A percentile compares a stretch with the other conserved stretches of the same genome.
Evolutionary conservation across 2,329 filamentous ascomycete genomes (phyloP).

Genomic region (Penicillium sp.): DNA sequence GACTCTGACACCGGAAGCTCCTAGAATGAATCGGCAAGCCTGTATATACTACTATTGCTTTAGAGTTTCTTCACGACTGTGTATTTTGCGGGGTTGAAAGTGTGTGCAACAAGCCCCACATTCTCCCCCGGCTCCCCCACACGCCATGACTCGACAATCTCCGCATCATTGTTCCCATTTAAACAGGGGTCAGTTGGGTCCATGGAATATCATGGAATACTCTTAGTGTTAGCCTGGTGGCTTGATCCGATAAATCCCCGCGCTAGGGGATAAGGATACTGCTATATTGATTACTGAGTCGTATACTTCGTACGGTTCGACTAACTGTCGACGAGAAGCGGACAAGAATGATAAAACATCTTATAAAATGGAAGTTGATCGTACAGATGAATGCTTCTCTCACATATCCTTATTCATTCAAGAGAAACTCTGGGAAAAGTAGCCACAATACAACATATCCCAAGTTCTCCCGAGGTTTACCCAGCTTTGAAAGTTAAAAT

Average conservation of each 20-base stretch:
- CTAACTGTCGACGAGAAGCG: not conserved
- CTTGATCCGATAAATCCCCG: conserved; percentile 12
- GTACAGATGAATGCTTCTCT: too few relatives aligned
- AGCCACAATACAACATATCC: too few relatives aligned
- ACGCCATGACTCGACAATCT: too few relatives aligned
- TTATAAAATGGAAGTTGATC: too few relatives aligned
- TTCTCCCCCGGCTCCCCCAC: conserved; percentile 1
- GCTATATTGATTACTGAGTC: not conserved
- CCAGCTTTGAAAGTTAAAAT: not conserved
- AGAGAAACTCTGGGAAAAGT: too few relatives aligned
- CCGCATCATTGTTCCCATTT: not conserved
- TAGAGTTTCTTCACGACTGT: too few relatives aligned
- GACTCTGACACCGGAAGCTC: too few relatives aligned
- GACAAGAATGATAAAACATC: too few relatives aligned
- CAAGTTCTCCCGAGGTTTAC: not conserved
- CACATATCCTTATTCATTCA: too few relatives aligned
- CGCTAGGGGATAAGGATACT: not conserved
- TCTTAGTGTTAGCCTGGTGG: not conserved
- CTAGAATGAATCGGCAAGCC: too few relatives aligned
- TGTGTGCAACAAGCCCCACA: conserved; percentile 9
- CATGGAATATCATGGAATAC: not conserved
- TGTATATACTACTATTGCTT: too few relatives aligned
- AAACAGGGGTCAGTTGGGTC: not conserved
- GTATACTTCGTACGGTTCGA: not conserved
- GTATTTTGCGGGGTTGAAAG: not conserved